These are phyloP conservation scores for Euphrasia confusa DNA, from an alignment of 257 asterid species.

Conservation along the genomic window DNA sequence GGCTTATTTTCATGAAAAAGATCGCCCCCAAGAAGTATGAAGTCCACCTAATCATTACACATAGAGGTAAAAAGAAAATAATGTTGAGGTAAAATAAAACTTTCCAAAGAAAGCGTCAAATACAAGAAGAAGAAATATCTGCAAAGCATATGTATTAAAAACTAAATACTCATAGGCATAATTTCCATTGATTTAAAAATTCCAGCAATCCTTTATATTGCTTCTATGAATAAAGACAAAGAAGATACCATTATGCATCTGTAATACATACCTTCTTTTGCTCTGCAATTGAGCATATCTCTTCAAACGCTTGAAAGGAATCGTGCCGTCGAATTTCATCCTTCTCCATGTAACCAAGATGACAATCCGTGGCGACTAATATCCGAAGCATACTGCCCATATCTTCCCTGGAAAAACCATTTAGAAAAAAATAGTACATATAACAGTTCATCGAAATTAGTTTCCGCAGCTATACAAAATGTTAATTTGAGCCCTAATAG, in stretches of 20 bases:
- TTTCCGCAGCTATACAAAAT: neutral
- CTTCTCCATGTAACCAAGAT: conserved; percentile 98
- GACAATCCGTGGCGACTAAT: conserved; percentile 95
- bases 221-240: conserved; percentile 1
- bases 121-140: neutral
- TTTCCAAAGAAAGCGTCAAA: neutral
- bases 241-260: neutral
- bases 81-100: neutral
- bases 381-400: conserved; percentile 52
- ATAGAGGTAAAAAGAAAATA: neutral
- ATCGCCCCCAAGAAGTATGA: conserved; percentile 95
- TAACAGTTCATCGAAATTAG: neutral
- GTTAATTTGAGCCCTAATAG: conserved; percentile 5
- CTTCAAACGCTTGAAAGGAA: conserved; percentile 92
- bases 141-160: neutral
- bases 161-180: neutral
- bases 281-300: conserved; percentile 95
- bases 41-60: conserved; percentile 56
- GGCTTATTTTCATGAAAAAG: conserved; percentile 98
- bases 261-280: conserved; percentile 58
- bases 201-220: neutral
- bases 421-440: neutral
- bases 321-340: conserved; percentile 95
- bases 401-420: conserved; percentile 47
- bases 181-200: too few species aligned